Conservation (phyloP, 257 asterid species). For the Penstemon davidsonii region DNA sequence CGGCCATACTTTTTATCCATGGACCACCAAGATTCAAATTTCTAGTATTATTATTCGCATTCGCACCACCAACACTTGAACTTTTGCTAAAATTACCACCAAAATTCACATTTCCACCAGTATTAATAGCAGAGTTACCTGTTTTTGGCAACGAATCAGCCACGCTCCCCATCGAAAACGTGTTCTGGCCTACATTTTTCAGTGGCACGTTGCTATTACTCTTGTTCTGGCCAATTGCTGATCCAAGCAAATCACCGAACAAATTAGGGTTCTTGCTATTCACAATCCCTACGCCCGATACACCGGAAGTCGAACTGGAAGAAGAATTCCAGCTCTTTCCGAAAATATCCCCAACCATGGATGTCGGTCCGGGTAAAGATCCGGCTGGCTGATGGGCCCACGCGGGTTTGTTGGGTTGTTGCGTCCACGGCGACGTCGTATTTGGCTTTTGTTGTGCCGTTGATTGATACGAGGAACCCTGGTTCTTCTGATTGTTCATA, state of each 20-base stretch:
- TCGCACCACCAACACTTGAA: slow-evolving; percentile 36
- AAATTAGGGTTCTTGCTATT: slow-evolving; percentile 74
- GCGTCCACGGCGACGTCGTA: slow-evolving; percentile 51
- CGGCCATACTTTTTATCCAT: slow-evolving; percentile 56
- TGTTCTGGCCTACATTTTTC: slow-evolving; percentile 49
- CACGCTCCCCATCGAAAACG: slow-evolving; percentile 66
- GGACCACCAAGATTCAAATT: slow-evolving; percentile 53
- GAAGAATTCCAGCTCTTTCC: slow-evolving; percentile 90
- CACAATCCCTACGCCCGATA: slow-evolving; percentile 46
- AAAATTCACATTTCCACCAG: slow-evolving; percentile 42
- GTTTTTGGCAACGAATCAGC: slow-evolving; percentile 72
- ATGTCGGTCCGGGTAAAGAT: slow-evolving; percentile 57
- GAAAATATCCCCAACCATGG: slow-evolving; percentile 90
- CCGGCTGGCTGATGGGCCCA: slow-evolving; percentile 88
- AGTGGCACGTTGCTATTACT: slow-evolving; percentile 58
- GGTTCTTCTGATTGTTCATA: slow-evolving; percentile 64
- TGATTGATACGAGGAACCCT: slow-evolving; percentile 45
- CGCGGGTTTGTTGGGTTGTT: slow-evolving; percentile 52
- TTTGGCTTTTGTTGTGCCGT: slow-evolving; percentile 45
- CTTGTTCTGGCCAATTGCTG: slow-evolving; percentile 68
- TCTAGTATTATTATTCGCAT: slow-evolving; percentile 43
- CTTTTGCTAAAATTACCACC: slow-evolving; percentile 29
- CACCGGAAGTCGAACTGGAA: slow-evolving; percentile 35
- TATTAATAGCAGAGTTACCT: slow-evolving; percentile 36
- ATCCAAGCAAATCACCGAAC: slow-evolving; percentile 84